Conservation (phyloP, 805 yeast species). For the Metschnikowia aberdeeniae region DNA sequence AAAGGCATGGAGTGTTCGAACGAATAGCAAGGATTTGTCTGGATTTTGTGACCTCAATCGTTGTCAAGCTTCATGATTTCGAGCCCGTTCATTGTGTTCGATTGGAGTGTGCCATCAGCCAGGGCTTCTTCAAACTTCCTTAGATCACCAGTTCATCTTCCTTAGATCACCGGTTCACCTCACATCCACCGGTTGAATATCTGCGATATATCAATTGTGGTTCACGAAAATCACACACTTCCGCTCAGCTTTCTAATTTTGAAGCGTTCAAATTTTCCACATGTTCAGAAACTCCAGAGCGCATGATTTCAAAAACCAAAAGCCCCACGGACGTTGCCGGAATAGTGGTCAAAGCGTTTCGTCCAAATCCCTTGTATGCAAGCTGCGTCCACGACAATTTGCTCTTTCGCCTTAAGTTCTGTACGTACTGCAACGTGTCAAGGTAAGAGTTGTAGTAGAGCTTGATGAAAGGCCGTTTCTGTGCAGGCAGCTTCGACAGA, state of each 20-base stretch:
- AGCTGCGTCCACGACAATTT: conserved; percentile 62
- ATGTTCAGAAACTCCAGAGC: conserved; percentile 42
- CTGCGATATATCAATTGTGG: too few relatives aligned
- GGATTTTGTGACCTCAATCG: too few relatives aligned
- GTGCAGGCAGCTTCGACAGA: conserved; percentile 21
- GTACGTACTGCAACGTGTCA: conserved; percentile 56
- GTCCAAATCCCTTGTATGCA: conserved; percentile 73
- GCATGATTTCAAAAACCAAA: conserved; percentile 76
- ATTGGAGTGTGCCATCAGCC: too few relatives aligned
- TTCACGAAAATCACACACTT: not conserved
- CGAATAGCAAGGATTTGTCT: too few relatives aligned
- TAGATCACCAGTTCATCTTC: too few relatives aligned
- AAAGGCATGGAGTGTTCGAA: too few relatives aligned
- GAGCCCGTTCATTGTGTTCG: too few relatives aligned
- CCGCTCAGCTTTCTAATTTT: not conserved
- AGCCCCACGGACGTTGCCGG: conserved; percentile 90
- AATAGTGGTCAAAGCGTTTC: conserved; percentile 68
- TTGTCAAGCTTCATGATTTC: too few relatives aligned
- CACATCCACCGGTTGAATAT: too few relatives aligned
- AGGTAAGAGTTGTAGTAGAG: conserved; percentile 71
- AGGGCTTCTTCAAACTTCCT: too few relatives aligned
- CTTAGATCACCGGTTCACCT: too few relatives aligned
- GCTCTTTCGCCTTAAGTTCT: conserved; percentile 49
- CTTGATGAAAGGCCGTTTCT: conserved; percentile 35
- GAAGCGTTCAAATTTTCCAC: conserved; percentile 21